Evolutionary conservation across 169 alveolate genomes (phyloP).

Genomic region (Ichthyophthirius multifiliis): DNA sequence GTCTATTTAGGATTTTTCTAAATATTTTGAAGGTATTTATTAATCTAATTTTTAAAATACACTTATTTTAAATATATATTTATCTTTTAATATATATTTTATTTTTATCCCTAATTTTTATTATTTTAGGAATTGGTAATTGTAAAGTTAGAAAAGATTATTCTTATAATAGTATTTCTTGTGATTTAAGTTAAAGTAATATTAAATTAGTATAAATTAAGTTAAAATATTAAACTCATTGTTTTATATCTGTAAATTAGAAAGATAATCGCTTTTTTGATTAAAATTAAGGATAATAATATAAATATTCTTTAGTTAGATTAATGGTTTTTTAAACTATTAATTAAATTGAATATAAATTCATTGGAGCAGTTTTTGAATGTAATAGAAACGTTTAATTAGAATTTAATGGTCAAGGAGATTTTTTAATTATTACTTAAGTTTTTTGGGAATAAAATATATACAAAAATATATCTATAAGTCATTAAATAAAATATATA

Average conservation of each 20-base stretch:
- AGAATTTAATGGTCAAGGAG: conserved; percentile 2
- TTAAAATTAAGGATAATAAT: neutral
- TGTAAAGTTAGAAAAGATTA: conserved; percentile 19
- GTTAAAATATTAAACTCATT: conserved; percentile 4
- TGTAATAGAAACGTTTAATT: conserved; percentile 18
- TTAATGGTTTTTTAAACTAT: neutral
- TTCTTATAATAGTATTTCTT: conserved; percentile 15
- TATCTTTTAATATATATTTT: no score
- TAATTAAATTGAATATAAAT: neutral
- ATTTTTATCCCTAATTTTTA: no score
- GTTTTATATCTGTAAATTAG: conserved; percentile 28
- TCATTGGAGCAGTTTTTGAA: conserved; percentile 2
- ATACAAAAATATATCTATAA: neutral
- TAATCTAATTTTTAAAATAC: no score
- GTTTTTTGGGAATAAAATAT: neutral
- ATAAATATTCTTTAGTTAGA: conserved; percentile 18
- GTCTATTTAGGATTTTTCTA: conserved; percentile 33
- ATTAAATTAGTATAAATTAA: neutral
- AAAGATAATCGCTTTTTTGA: conserved; percentile 12
- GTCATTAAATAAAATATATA: neutral
- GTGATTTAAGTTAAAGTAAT: neutral
- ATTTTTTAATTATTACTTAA: neutral
- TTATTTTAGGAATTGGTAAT: conserved; percentile 19
- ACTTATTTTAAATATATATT: no score
- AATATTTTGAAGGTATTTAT: conserved; percentile 33